A percentile compares a stretch with the other conserved stretches of the same genome.
phyloP scores from a whole-genome alignment of 345 rosid genomes.

The Brassica incana region DNA sequence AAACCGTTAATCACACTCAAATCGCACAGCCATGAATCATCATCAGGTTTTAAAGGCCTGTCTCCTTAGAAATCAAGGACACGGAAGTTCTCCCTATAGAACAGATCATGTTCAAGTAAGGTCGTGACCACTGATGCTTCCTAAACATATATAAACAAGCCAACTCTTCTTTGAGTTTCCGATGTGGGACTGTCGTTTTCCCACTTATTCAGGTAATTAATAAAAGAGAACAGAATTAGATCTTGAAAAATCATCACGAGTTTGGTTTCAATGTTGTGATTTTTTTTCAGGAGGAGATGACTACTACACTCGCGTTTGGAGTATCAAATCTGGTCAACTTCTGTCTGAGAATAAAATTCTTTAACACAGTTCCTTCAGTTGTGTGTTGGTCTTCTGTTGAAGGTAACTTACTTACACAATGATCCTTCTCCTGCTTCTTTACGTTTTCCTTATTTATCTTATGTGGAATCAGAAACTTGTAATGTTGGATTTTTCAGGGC shows the following conservation, averaged over 20 bases:
- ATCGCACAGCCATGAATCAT: background rate
- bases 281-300: no score
- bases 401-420: background rate
- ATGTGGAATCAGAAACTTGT: background rate
- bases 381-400: background rate
- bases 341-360: background rate
- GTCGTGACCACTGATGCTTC: background rate
- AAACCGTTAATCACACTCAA: background rate
- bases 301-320: no score
- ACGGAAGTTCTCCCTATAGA: background rate
- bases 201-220: background rate
- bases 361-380: background rate
- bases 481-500: conserved; percentile 25
- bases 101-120: background rate
- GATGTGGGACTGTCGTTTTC: background rate
- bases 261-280: conserved; percentile 2
- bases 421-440: background rate
- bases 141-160: background rate
- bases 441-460: no score
- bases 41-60: background rate
- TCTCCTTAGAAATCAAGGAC: background rate
- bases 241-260: no score
- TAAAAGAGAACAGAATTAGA: no score
- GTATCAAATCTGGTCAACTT: background rate
- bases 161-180: background rate